Percentiles rank a stretch among this genome's conserved stretches.
Conservation (phyloP, 192 early-diverging fungal species). For the Podila epicladia region DNA sequence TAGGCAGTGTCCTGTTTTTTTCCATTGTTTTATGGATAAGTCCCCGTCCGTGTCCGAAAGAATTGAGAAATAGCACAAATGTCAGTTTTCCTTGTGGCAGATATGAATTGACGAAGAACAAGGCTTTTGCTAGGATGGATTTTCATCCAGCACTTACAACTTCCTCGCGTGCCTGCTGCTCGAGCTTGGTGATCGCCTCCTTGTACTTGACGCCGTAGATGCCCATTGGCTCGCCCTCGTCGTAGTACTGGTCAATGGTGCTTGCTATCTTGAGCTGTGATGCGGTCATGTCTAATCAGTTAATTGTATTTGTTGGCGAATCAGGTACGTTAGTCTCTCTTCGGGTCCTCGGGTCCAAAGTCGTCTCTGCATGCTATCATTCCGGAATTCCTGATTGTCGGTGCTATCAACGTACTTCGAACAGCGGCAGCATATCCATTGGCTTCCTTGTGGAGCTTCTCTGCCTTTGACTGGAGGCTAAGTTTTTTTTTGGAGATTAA, state of each 20-base stretch:
- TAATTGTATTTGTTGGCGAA: neutral
- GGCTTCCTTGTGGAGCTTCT: conserved; percentile 89
- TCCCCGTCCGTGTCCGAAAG: no score
- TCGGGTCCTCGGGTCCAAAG: conserved; percentile 2
- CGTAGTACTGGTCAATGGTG: conserved; percentile 90
- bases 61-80: no score
- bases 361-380: neutral
- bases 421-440: conserved; percentile 93
- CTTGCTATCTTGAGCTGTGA: conserved; percentile 88
- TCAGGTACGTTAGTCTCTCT: neutral
- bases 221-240: conserved; percentile 80
- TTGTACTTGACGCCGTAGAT: conserved; percentile 85
- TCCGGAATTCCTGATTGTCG: neutral
- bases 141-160: conserved; percentile 78
- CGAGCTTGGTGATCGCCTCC: conserved; percentile 80
- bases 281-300: conserved; percentile 74
- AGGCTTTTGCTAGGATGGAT: no score
- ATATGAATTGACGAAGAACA: no score
- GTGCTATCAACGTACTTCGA: conserved; percentile 56
- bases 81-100: neutral
- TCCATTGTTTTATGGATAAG: no score
- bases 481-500: neutral
- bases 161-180: conserved; percentile 80
- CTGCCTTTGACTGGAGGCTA: conserved; percentile 85
- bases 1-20: conserved; percentile 90